Conservation (phyloP, 495 filamentous ascomycete genomes). For the Penicillium argentinense region DNA sequence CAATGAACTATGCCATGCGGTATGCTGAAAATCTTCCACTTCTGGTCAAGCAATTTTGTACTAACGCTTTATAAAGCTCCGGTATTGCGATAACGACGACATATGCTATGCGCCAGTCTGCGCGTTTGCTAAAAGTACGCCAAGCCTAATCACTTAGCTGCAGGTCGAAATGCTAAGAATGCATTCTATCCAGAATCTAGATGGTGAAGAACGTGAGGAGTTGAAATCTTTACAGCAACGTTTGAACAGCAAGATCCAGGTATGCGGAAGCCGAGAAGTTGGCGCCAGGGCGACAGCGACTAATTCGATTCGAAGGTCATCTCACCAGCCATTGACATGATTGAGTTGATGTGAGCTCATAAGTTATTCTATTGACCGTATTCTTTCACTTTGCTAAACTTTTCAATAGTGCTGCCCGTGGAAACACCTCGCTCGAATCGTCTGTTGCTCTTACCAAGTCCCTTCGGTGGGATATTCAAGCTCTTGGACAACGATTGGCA, state of each 20-base stretch:
- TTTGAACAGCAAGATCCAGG: conserved; percentile 80
- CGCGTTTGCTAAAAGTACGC: conserved; percentile 73
- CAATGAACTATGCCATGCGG: conserved; percentile 87
- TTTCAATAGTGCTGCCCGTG: conserved; percentile 69
- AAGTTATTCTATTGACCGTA: background rate
- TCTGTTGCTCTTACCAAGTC: conserved; percentile 83
- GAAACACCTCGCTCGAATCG: conserved; percentile 92
- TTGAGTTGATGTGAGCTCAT: conserved; percentile 75
- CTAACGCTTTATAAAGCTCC: conserved; percentile 50
- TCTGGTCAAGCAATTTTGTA: background rate
- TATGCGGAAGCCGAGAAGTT: too few relatives aligned
- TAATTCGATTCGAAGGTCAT: conserved; percentile 60
- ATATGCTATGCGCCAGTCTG: conserved; percentile 81
- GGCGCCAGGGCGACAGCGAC: too few relatives aligned
- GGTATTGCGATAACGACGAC: conserved; percentile 84
- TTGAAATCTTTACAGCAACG: conserved; percentile 69
- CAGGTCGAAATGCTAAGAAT: conserved; percentile 14
- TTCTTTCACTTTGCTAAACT: conserved; percentile 2
- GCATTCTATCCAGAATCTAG: conserved; percentile 53
- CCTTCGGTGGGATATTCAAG: conserved; percentile 84
- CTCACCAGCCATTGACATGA: conserved; percentile 89
- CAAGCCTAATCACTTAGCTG: background rate
- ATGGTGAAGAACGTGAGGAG: conserved; percentile 69
- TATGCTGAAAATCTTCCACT: conserved; percentile 22
- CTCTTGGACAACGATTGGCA: conserved; percentile 74